Percentiles rank a stretch among this genome's conserved stretches.
These are phyloP conservation scores for Rhodotorula sp. DNA, from an alignment of 1,284 basidiomycete genomes.

Conservation along the genomic window DNA sequence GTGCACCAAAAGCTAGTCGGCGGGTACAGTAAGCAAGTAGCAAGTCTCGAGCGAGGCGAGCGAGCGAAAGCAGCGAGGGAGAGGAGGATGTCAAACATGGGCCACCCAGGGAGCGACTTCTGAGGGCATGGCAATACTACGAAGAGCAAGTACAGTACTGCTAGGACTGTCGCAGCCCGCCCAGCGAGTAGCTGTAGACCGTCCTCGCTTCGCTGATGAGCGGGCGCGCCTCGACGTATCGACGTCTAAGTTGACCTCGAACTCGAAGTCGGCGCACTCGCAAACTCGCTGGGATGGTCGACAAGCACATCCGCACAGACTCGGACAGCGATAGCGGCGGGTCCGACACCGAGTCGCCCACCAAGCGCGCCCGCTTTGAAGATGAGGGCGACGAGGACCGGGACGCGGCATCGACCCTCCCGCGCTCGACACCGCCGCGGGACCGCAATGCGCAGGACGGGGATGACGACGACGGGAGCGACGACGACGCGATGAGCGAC, in stretches of 20 bases:
- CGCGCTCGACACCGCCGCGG: slow-evolving; percentile 17
- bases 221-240: not conserved
- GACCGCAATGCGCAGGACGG: not conserved
- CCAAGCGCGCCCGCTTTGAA: not conserved
- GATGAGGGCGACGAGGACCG: not conserved
- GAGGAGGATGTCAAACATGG: too few relatives aligned
- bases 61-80: not conserved
- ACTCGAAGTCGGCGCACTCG: not conserved
- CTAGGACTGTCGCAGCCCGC: too few relatives aligned
- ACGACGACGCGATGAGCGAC: not conserved
- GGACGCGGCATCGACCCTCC: slow-evolving; percentile 6
- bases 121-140: too few relatives aligned
- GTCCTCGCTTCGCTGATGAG: too few relatives aligned
- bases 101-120: too few relatives aligned
- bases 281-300: not conserved
- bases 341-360: not conserved
- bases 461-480: not conserved
- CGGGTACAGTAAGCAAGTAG: too few relatives aligned
- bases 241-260: not conserved
- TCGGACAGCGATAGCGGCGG: not conserved
- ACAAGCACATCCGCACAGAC: slow-evolving; percentile 8
- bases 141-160: too few relatives aligned
- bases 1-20: too few relatives aligned
- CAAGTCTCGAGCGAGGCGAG: too few relatives aligned
- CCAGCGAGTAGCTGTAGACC: too few relatives aligned